Percentiles rank a stretch among this genome's conserved stretches.
Evolutionary conservation across 805 yeast genomes (phyloP).

Genomic region (Wickerhamomyces tratensis): DNA sequence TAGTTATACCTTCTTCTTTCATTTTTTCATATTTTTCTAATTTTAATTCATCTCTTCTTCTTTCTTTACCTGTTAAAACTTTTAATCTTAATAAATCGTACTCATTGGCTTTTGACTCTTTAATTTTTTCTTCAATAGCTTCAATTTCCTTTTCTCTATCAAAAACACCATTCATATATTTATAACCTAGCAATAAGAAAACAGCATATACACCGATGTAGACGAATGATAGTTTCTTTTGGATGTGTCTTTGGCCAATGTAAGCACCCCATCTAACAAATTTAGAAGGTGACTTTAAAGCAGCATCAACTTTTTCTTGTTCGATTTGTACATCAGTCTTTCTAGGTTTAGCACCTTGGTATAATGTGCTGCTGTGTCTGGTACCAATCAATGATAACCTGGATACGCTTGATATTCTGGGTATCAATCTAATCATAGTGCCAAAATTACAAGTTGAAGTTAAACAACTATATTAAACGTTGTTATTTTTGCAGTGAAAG

Average conservation of each 20-base stretch:
- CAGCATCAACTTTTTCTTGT: slow-evolving; percentile 21
- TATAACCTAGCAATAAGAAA: slow-evolving; percentile 48
- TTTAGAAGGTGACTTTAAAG: slow-evolving; percentile 25
- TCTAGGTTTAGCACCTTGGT: slow-evolving; percentile 5
- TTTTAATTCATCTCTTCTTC: slow-evolving; percentile 56
- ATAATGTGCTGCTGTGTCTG: not conserved
- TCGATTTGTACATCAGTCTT: slow-evolving; percentile 25
- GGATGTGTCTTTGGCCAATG: slow-evolving; percentile 45
- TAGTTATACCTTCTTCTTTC: slow-evolving; percentile 24
- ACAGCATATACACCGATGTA: slow-evolving; percentile 51
- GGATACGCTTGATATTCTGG: not conserved
- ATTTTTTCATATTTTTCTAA: slow-evolving; percentile 49
- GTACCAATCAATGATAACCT: not conserved
- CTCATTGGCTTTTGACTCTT: slow-evolving; percentile 31
- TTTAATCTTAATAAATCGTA: slow-evolving; percentile 56
- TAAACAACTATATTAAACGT: no score
- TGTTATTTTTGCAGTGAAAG: no score
- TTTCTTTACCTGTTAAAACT: slow-evolving; percentile 46
- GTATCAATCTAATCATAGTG: no score
- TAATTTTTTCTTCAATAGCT: slow-evolving; percentile 28
- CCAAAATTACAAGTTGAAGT: no score
- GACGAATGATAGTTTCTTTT: slow-evolving; percentile 52
- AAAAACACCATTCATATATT: slow-evolving; percentile 58
- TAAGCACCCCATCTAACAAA: slow-evolving; percentile 43
- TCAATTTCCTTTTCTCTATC: slow-evolving; percentile 53